phyloP scores from a whole-genome alignment of 345 rosid genomes.

The Erysimum cheiranthoides region DNA sequence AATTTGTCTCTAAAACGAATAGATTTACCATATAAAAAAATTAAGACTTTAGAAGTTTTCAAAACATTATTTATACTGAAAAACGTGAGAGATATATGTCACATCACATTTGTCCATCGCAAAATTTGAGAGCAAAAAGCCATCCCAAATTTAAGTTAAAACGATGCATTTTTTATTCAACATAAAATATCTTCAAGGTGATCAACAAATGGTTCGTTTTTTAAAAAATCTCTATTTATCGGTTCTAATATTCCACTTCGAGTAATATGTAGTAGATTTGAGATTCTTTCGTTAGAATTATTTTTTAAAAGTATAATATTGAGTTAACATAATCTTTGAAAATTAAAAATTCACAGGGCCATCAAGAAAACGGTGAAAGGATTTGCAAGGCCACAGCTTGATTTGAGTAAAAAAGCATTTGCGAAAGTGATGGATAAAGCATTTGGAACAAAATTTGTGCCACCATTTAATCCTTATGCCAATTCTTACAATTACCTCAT shows the following conservation, averaged over 20 bases:
- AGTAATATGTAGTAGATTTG: not conserved
- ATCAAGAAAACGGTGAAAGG: slow-evolving; percentile 68
- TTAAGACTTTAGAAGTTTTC: not conserved
- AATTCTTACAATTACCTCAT: slow-evolving; percentile 64
- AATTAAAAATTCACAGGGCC: slow-evolving; percentile 53
- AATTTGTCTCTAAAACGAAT: not conserved
- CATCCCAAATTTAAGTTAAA: not conserved
- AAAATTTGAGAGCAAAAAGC: not conserved
- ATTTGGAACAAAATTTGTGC: slow-evolving; percentile 54
- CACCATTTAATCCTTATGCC: slow-evolving; percentile 82
- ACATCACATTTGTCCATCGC: not conserved
- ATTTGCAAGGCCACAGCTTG: slow-evolving; percentile 82
- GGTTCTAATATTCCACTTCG: not conserved
- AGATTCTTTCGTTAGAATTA: not conserved
- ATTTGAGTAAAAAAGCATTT: slow-evolving; percentile 65
- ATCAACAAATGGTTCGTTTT: not conserved
- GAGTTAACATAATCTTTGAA: not conserved
- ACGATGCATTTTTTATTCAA: not conserved
- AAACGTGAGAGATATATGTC: not conserved
- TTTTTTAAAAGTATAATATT: too few relatives aligned
- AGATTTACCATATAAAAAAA: too few relatives aligned
- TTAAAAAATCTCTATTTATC: slow-evolving; percentile 8
- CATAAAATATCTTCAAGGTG: not conserved
- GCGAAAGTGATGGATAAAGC: slow-evolving; percentile 64
- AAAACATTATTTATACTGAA: not conserved